Percentiles rank a stretch among this genome's conserved stretches.
Evolutionary conservation across 2,329 filamentous ascomycete genomes (phyloP).

Genomic region (Neofusicoccum sp.): DNA sequence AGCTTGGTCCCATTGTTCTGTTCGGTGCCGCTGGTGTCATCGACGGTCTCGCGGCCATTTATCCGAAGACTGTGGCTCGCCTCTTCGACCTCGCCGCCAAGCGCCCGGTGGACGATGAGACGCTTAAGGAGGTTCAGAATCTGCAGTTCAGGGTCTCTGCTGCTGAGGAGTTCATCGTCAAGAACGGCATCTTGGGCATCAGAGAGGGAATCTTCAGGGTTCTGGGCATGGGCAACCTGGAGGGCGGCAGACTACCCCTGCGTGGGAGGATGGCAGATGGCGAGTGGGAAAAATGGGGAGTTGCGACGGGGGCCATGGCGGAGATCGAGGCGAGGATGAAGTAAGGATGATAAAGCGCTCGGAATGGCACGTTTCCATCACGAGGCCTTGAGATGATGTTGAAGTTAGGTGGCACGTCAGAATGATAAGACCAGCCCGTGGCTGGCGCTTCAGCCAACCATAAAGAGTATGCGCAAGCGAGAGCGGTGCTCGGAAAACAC

Average conservation of each 20-base stretch:
- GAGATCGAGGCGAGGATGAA: slow-evolving; percentile 14
- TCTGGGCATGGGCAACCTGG: slow-evolving; percentile 56
- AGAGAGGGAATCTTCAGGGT: slow-evolving; percentile 60
- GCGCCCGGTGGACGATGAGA: slow-evolving; percentile 27
- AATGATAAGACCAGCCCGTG: not conserved
- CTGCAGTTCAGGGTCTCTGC: slow-evolving; percentile 61
- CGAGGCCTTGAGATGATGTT: too few species aligned
- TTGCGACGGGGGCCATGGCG: not conserved
- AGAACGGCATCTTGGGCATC: slow-evolving; percentile 60
- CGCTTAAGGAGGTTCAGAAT: slow-evolving; percentile 50
- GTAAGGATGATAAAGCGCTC: not conserved
- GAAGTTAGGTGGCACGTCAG: not conserved
- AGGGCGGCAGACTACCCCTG: slow-evolving; percentile 61
- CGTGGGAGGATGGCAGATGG: slow-evolving; percentile 55
- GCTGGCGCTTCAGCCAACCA: not conserved
- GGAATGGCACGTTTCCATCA: too few species aligned
- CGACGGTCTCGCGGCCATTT: slow-evolving; percentile 63
- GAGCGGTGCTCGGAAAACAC: not conserved
- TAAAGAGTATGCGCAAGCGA: slow-evolving; percentile 1
- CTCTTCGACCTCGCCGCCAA: slow-evolving; percentile 52
- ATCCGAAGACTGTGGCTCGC: slow-evolving; percentile 60
- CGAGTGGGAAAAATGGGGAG: slow-evolving; percentile 21
- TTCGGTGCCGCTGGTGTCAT: slow-evolving; percentile 64
- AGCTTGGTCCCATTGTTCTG: slow-evolving; percentile 59
- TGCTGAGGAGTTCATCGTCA: slow-evolving; percentile 61